Base-by-base conservation (phyloP, 1,284 basidiomycete species). In the Bothia castanella region DNA sequence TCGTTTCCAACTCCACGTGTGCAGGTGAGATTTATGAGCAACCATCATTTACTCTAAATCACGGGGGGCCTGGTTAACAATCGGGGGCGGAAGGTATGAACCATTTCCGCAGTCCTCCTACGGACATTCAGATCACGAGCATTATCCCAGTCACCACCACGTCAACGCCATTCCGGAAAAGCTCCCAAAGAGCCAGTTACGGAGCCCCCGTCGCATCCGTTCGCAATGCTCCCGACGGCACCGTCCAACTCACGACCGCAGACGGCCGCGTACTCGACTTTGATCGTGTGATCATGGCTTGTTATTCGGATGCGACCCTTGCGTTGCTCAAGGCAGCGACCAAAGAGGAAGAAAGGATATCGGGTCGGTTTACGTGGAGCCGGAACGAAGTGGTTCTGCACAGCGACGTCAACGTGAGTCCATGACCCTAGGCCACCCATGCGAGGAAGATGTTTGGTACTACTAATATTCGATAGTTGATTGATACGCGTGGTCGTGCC, bases 231-330 rank as follows among this genome's bases (percentile, higher is more conserved):
- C 49, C 45, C 5, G 35, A 51, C 13, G 58, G 58, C 7, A 54
- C 55, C 10, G 71, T 83, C 19, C 51, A 69, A 5, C 59, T 87
- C 7, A 72, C 68, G 12, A 80, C 78, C 0, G 63, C 64, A 14
- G 62, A 67, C 12, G 81, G 79, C 2, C 61, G 67, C 21, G 66
- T 69, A 14, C 61, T 72, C 13, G 56, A 57, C 10, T 92, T 82
- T 62, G 89, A 92, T 67, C 82, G 85, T 61, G 84, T 93, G 47
- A 85, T 92, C 42, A 69, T 93, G 34, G 87, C 89, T 3, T 85
- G 78, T 45, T 89, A 92, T 60, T 86, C 88, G 0, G 85, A 92
- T 60, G 77, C 79, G 0, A 78, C 82, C 0, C 69, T 88, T 7
- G 60, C 69, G 1, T 80, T 92, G 29, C 71, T 92, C 2, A 69